Evolutionary conservation across 75 land plant genomes (phyloP), one percentile per base, ranked within the genome.

Genomic region (Pinus albicaulis): DNA sequence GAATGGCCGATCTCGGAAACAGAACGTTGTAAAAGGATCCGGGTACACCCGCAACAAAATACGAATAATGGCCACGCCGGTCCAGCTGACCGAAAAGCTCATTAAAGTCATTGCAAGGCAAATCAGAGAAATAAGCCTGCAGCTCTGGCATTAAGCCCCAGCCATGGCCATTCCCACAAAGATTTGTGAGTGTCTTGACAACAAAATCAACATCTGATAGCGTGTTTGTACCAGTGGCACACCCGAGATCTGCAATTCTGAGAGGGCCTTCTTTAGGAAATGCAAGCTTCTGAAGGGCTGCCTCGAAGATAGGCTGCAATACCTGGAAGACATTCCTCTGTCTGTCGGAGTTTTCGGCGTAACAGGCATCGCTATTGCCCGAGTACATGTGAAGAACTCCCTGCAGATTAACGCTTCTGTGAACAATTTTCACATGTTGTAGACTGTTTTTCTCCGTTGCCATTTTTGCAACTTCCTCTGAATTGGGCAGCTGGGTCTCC

Each of bases 201-300:
- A 79, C 76, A 56, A 41, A 68, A 6, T 71, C 76, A 57, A 63
- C 76, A 23, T 72, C 31, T 5, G 19, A 17, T 5, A 79, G 16
- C 6, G 66, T 58, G 48, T 79, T 79, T 17, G 58, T 28, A 7
- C 80, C 80, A 2, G 48, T 31, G 3, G 80, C 70, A 59, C 80
- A 79, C 8, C 80, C 80, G 6, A 79, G 62, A 48, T 79, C 80
- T 36, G 78, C 78, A 7, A 79, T 71, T 56, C 73, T 76, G 26
- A 79, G 28, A 15, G 80, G 80, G 24, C 22, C 62, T 36, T 60
- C 41, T 16, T 62, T 62, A 31, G 55, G 55, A 7, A 53, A 17
- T 71, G 73, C 11, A 17, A 71, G 20, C 73, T 26, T 62, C 34
- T 62, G 16, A 62, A 62, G n/a, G 65, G 65, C 65, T 62, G 65